Percentiles rank a stretch among this genome's conserved stretches.
phyloP scores from a whole-genome alignment of 2,329 filamentous ascomycete species.

The Onygenales sp. region DNA sequence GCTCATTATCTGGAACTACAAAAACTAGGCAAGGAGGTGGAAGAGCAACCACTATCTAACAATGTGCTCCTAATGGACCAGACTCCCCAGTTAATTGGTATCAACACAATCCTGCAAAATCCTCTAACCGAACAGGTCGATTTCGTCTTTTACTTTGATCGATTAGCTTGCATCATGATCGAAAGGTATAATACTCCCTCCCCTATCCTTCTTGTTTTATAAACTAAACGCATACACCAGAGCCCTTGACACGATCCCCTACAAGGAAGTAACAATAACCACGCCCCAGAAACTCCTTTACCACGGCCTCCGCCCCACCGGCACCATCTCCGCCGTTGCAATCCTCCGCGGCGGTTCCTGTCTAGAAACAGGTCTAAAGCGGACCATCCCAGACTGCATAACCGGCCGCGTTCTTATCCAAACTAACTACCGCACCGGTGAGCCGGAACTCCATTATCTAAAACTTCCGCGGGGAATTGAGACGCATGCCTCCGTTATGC shows the following conservation, averaged over 20 bases:
- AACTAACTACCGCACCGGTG: constrained; percentile 72
- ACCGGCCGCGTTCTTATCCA: constrained; percentile 87
- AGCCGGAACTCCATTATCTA: constrained; percentile 87
- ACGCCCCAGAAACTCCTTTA: constrained; percentile 66
- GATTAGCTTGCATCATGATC: constrained; percentile 72
- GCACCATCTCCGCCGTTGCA: constrained; percentile 74
- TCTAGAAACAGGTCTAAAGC: constrained; percentile 76
- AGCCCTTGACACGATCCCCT: constrained; percentile 49
- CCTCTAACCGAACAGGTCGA: constrained; percentile 72
- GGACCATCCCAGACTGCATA: constrained; percentile 85
- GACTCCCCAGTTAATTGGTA: constrained; percentile 71
- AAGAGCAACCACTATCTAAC: constrained; percentile 61
- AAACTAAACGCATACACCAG: constrained; percentile 33
- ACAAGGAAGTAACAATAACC: constrained; percentile 51
- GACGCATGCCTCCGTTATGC: constrained; percentile 67
- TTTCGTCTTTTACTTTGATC: constrained; percentile 96
- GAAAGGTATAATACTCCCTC: constrained; percentile 44
- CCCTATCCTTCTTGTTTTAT: background rate
- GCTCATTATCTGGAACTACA: constrained; percentile 71
- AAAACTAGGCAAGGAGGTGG: constrained; percentile 62
- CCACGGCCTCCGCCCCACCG: constrained; percentile 58
- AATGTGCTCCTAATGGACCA: constrained; percentile 66
- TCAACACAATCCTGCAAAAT: constrained; percentile 84
- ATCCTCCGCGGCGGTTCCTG: constrained; percentile 82
- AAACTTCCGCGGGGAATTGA: constrained; percentile 67